A percentile compares a stretch with the other conserved stretches of the same genome.
These are phyloP conservation scores for Trametopsis cervina DNA, from an alignment of 768 basidiomycete species.

Conservation along the genomic window DNA sequence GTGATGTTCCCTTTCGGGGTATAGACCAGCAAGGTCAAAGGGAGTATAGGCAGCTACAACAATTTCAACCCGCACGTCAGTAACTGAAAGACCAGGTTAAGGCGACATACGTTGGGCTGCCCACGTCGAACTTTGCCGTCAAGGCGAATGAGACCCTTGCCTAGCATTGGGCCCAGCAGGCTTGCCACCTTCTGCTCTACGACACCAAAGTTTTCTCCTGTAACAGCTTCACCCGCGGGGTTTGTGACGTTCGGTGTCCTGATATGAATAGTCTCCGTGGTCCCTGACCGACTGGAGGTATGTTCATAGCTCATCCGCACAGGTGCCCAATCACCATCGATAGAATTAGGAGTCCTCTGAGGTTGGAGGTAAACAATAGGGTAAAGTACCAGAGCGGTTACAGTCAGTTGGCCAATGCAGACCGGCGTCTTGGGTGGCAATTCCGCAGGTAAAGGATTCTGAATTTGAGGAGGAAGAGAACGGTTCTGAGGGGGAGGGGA, in stretches of 20 bases:
- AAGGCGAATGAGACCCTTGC: constrained; percentile 74
- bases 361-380: constrained; percentile 61
- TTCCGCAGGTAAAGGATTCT: constrained; percentile 41
- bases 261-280: constrained; percentile 73
- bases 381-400: constrained; percentile 81
- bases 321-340: constrained; percentile 56
- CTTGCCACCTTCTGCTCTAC: constrained; percentile 83
- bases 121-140: constrained; percentile 72
- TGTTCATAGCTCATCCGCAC: constrained; percentile 71
- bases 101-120: constrained; percentile 47
- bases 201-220: constrained; percentile 71
- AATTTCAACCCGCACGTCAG: constrained; percentile 6
- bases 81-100: constrained; percentile 9
- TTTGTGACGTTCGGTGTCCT: constrained; percentile 50
- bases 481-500: constrained; percentile 19
- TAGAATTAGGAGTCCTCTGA: constrained; percentile 27
- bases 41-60: constrained; percentile 69
- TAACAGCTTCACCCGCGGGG: constrained; percentile 43
- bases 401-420: constrained; percentile 81
- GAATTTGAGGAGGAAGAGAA: constrained; percentile 11
- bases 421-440: constrained; percentile 76
- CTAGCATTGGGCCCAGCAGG: constrained; percentile 74
- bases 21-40: constrained; percentile 82
- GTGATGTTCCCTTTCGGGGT: constrained; percentile 91
- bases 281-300: constrained; percentile 39